A percentile compares a stretch with the other conserved stretches of the same genome.
Evolutionary conservation across 768 basidiomycete genomes (phyloP).

Genomic region (Suillus subaureus): DNA sequence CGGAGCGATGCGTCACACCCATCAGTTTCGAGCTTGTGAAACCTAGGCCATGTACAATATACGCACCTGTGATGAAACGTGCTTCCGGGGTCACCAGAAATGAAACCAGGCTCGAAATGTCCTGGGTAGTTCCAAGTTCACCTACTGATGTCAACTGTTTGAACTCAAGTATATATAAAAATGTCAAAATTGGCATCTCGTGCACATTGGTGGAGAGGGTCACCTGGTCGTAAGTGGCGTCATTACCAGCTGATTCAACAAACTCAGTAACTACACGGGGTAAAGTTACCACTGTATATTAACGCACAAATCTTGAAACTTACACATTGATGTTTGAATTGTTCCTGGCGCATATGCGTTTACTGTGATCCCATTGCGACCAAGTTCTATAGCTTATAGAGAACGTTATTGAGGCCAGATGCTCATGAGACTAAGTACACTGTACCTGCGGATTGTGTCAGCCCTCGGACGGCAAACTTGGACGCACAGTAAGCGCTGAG

Average conservation of each 20-base stretch:
- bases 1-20: not conserved
- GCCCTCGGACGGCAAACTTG: slow-evolving; percentile 46
- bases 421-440: not conserved
- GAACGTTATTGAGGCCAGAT: not conserved
- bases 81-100: slow-evolving; percentile 38
- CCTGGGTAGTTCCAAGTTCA: slow-evolving; percentile 26
- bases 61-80: slow-evolving; percentile 38
- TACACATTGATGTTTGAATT: slow-evolving; percentile 32
- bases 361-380: slow-evolving; percentile 31
- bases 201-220: not conserved
- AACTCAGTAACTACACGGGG: slow-evolving; percentile 19
- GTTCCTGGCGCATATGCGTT: slow-evolving; percentile 38
- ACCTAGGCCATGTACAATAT: not conserved
- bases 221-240: slow-evolving; percentile 18
- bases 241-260: slow-evolving; percentile 13
- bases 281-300: not conserved
- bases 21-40: not conserved
- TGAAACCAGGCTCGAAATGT: slow-evolving; percentile 40
- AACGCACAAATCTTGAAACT: not conserved
- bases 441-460: slow-evolving; percentile 39
- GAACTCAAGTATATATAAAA: slow-evolving; percentile 10
- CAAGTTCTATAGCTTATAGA: slow-evolving; percentile 35
- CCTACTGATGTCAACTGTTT: slow-evolving; percentile 20
- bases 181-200: not conserved
- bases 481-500: slow-evolving; percentile 36